phyloP scores from a whole-genome alignment of 2,329 filamentous ascomycete genomes.

The Clonostachys solani region DNA sequence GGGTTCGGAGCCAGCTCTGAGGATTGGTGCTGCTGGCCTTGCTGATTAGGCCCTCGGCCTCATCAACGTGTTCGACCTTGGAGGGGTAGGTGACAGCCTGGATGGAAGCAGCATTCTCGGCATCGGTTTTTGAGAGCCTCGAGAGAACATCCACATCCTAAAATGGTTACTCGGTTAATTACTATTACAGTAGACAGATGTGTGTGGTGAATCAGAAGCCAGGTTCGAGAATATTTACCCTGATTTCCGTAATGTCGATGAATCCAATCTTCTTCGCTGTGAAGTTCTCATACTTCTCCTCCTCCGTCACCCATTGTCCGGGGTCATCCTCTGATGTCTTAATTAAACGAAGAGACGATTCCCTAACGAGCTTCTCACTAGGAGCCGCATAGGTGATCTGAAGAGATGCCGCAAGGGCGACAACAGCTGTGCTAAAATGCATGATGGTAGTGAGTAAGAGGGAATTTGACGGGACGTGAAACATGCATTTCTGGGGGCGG shows the following conservation, averaged over 20 bases:
- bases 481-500: too few relatives aligned
- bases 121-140: slow-evolving; percentile 11
- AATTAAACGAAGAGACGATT: slow-evolving; percentile 21
- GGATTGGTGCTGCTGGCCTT: slow-evolving; percentile 21
- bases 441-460: slow-evolving; percentile 1
- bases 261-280: slow-evolving; percentile 19
- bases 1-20: slow-evolving; percentile 25
- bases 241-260: slow-evolving; percentile 31
- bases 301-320: slow-evolving; percentile 32
- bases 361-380: slow-evolving; percentile 3
- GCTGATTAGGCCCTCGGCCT: slow-evolving; percentile 25
- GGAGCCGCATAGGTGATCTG: slow-evolving; percentile 2
- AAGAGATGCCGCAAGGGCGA: slow-evolving; percentile 5
- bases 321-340: slow-evolving; percentile 30
- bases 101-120: slow-evolving; percentile 1
- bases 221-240: too few relatives aligned
- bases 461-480: too few relatives aligned
- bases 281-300: slow-evolving; percentile 25
- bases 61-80: slow-evolving; percentile 20
- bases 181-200: too few relatives aligned
- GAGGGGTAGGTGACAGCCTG: slow-evolving; percentile 25
- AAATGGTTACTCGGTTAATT: slow-evolving; percentile 4
- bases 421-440: slow-evolving; percentile 2
- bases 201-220: too few relatives aligned
- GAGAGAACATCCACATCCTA: slow-evolving; percentile 19